Evolutionary conservation across 768 basidiomycete species (phyloP).

Genomic region (Tremella mesenterica): DNA sequence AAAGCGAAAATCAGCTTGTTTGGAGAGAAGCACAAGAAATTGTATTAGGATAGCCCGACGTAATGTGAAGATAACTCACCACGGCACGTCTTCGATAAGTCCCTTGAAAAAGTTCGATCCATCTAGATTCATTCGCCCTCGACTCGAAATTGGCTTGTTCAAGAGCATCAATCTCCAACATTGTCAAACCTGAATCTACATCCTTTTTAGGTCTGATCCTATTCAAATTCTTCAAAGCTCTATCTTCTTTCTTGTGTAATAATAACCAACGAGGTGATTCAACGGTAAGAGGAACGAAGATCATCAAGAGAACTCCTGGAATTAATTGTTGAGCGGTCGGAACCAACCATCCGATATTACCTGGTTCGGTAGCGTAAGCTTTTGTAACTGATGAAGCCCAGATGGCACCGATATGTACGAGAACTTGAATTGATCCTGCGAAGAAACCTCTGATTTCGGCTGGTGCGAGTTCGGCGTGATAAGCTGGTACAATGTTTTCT

Average conservation of each 20-base stretch:
- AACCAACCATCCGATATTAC: constrained; percentile 14
- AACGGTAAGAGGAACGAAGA: constrained; percentile 7
- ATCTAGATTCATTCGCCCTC: constrained; percentile 1
- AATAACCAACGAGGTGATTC: constrained; percentile 44
- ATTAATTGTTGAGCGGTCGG: constrained; percentile 35
- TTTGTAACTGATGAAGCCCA: constrained; percentile 15
- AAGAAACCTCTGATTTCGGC: constrained; percentile 15
- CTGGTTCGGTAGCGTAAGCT: constrained; percentile 14
- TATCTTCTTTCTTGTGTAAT: constrained; percentile 27
- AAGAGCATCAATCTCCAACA: constrained; percentile 16
- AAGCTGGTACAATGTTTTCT: constrained; percentile 17
- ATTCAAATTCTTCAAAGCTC: constrained; percentile 11
- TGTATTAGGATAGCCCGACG: no score
- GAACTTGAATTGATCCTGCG: constrained; percentile 8
- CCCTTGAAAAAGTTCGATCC: constrained; percentile 16
- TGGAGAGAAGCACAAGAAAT: no score
- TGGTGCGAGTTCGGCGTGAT: constrained; percentile 19
- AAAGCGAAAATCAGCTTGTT: no score
- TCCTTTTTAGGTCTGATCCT: constrained; percentile 10
- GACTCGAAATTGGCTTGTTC: constrained; percentile 10
- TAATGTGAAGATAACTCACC: no score
- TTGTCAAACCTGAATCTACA: constrained; percentile 5
- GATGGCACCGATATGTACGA: not conserved
- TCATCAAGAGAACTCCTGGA: constrained; percentile 17
- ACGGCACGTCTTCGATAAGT: constrained; percentile 8